phyloP scores from a whole-genome alignment of 495 filamentous ascomycete species.

The Rostrohypoxylon terebratum region DNA sequence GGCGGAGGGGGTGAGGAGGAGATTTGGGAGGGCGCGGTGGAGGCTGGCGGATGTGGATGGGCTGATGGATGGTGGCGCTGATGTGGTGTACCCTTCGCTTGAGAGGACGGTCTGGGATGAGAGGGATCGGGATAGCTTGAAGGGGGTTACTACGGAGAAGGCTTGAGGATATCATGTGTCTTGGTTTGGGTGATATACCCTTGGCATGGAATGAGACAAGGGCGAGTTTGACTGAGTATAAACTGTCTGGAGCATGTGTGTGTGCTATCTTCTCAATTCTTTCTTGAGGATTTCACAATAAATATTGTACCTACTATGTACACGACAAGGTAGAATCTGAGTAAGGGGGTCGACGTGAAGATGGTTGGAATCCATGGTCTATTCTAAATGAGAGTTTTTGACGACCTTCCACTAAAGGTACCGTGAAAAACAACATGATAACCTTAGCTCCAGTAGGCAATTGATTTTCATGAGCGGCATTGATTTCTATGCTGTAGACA shows the following conservation, averaged over 20 bases:
- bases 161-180: conserved; percentile 1
- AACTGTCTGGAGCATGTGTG: background rate
- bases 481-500: too few relatives aligned
- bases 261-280: background rate
- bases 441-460: too few relatives aligned
- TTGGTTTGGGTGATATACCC: background rate
- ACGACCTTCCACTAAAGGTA: background rate
- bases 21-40: conserved; percentile 51
- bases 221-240: background rate
- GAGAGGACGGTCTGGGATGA: conserved; percentile 50
- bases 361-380: background rate
- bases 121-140: conserved; percentile 42
- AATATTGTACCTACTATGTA: background rate
- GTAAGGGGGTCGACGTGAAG: background rate
- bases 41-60: conserved; percentile 46
- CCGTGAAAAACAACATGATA: too few relatives aligned
- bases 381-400: background rate
- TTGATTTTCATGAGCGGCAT: too few relatives aligned
- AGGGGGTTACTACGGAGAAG: conserved; percentile 47
- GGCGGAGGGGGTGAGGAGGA: conserved; percentile 35
- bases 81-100: conserved; percentile 46
- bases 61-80: conserved; percentile 31
- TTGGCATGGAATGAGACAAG: background rate
- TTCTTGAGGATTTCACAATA: background rate
- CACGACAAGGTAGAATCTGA: background rate